Evolutionary conservation across 805 yeast genomes (phyloP).

Genomic region (Zygoascus bituminiphila): DNA sequence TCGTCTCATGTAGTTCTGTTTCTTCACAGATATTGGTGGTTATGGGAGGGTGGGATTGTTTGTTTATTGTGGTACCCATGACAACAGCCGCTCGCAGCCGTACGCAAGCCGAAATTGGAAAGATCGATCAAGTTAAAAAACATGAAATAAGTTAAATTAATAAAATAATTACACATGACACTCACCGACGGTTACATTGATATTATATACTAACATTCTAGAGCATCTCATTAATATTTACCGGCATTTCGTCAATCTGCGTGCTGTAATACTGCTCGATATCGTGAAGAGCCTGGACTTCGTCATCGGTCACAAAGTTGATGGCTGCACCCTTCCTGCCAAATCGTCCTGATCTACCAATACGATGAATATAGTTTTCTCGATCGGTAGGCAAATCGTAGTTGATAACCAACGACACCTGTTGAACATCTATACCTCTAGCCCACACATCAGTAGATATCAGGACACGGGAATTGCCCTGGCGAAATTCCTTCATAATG

Average conservation of each 20-base stretch:
- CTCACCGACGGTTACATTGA: neutral
- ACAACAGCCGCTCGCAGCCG: neutral
- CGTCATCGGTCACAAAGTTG: constrained; percentile 81
- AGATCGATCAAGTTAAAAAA: neutral
- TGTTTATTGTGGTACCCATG: neutral
- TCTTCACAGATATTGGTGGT: neutral
- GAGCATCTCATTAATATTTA: constrained; percentile 33
- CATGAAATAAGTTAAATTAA: neutral
- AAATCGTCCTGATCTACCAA: constrained; percentile 97
- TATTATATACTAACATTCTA: constrained; percentile 8
- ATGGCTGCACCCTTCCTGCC: constrained; percentile 98
- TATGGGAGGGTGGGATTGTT: neutral
- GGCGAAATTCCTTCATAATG: constrained; percentile 92
- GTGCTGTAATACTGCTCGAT: constrained; percentile 86
- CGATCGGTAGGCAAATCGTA: constrained; percentile 85
- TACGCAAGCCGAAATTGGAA: neutral
- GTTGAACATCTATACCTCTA: constrained; percentile 97
- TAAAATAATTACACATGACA: neutral
- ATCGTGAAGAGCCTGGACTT: constrained; percentile 66
- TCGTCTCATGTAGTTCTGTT: neutral
- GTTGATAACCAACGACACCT: constrained; percentile 89
- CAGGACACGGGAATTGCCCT: constrained; percentile 86
- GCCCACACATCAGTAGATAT: constrained; percentile 95
- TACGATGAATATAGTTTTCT: constrained; percentile 94
- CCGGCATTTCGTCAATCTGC: constrained; percentile 91